Evolutionary conservation across 345 rosid genomes (phyloP), one percentile per base, ranked within the genome.

Genomic region (Dipteronia dyeriana): DNA sequence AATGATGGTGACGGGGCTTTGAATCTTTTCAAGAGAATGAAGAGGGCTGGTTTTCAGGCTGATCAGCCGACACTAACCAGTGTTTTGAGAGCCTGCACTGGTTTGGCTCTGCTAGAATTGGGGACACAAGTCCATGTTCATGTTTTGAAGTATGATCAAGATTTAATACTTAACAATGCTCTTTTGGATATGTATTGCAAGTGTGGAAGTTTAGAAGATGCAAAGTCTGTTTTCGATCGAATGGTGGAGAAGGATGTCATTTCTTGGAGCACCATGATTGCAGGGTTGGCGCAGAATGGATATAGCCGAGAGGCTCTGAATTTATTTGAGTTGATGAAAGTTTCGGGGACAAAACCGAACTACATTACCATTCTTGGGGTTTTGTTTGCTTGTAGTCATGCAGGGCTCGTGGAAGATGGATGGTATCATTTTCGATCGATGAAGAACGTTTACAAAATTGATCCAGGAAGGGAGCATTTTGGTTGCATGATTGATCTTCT

Each of bases 181-280:
- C 92, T 91, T 2, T 73, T 91, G 34, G 96, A 91, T 79, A 91
- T 90, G 96, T 91, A 90, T 60, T 90, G 96, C 80, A 91, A 90
- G 60, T 91, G 91, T 76, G 94, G 96, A 29, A 77, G 92, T 70
- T 82, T 88, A 80, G 90, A 87, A 17, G 95, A 90, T 87, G 93
- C 92, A 38, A 75, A 75, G 2, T 31, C 49, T 39, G 68, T 91
- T 74, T 91, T 91, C 51, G 51, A 5, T 43, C 67, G 85, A 63
- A 89, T 89, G 93, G 76, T 63, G 31, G 86, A 83, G 70, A 90
- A 78, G 82, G 93, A 90, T 80, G 94, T 92, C 68, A 81, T 92
- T 70, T 85, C 97, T 49, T 90, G 94, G 93, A 92, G 97, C 81
- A 92, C 94, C 20, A 88, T 92, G 93, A 89, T 92, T 79, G 82